A percentile compares a stretch with the other conserved stretches of the same genome.
Evolutionary conservation across 2,329 filamentous ascomycete species (phyloP).

Genomic region (Colletotrichum brevisporum): DNA sequence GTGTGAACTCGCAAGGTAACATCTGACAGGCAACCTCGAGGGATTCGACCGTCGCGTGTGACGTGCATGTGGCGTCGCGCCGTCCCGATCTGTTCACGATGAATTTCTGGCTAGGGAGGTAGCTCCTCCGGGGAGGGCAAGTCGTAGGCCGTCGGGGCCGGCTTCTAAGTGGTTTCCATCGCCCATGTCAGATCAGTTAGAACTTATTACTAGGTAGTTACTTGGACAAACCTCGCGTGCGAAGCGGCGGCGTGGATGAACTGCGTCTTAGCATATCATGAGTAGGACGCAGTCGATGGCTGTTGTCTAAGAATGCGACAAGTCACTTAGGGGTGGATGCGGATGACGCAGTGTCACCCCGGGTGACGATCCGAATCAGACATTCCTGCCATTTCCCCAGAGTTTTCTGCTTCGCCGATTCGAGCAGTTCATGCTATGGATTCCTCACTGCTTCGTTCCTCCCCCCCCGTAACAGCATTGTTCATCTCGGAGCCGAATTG

Average conservation of each 20-base stretch:
- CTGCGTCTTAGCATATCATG: neutral
- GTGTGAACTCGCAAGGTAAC: neutral
- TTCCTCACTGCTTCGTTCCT: conserved; percentile 23
- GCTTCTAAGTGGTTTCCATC: neutral
- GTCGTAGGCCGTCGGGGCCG: too few species aligned
- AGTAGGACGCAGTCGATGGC: neutral
- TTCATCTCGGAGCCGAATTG: conserved; percentile 17
- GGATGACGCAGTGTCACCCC: conserved; percentile 2
- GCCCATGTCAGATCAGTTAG: conserved; percentile 3
- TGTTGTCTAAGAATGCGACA: conserved; percentile 1
- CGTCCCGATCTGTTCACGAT: conserved; percentile 3
- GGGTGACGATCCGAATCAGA: conserved; percentile 33
- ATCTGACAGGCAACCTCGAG: conserved; percentile 9
- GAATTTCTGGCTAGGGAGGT: too few species aligned
- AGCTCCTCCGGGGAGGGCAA: too few species aligned
- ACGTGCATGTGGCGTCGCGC: conserved; percentile 20
- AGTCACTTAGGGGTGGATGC: conserved; percentile 4
- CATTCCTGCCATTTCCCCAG: conserved; percentile 26
- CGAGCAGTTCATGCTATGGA: neutral
- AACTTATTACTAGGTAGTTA: neutral
- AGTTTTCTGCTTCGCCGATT: conserved; percentile 13
- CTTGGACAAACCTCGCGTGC: neutral
- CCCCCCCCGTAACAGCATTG: neutral
- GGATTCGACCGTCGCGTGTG: conserved; percentile 6
- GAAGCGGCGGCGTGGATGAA: neutral